Base-by-base conservation (phyloP, 2,329 filamentous ascomycete genomes). In the Endoconidiophora laricicola region DNA sequence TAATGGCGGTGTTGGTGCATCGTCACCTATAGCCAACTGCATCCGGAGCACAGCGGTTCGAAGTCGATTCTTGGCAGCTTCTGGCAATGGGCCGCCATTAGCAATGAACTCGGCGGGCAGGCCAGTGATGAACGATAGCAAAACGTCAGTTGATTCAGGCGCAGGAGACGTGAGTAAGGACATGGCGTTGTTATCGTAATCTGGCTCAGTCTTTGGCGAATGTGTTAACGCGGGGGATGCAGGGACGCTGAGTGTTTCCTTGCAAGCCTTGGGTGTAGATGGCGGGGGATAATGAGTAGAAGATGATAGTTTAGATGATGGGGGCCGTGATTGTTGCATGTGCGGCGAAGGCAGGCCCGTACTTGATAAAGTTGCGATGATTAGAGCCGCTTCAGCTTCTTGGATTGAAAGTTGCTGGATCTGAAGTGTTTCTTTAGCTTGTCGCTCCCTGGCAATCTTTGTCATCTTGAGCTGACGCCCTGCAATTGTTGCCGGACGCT, bases 61-160 rank as follows among this genome's bases (percentile, higher is more conserved):
- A 16, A 78, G 66, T 46, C 69, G 64, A 36, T 62, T 57, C 52
- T 63, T 64, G 56, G 76, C 72, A 22, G 61, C 59, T 2, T 62
- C 58, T 14, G 60, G 62, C 18, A 77, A 60, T n/a, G 62, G 57
- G 18, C 65, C 62, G 22, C 55, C 52, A 33, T 18, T 54, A 12
- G 63, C 61, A 26, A 76, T 60, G 48, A 67, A 69, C 39, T 65
- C 58, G 1, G 69, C 62, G 56, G 68, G 68, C 46, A 64, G 65
- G 40, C 65, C 67, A n/a, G 71, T 67, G 59, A 76, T 73, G 48
- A 75, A 56, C 6, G 68, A 60, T 22, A 76, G 56, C n/a, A 71
- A 58, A 24, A 57, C 59, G 2, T 67, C 63, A 24, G 44, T 18
- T 38, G 38, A 14, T 41, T 22, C 24, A 16, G 37, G 29, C 9